Conservation (phyloP, 2,329 filamentous ascomycete species). For the Xylaria sp. region DNA sequence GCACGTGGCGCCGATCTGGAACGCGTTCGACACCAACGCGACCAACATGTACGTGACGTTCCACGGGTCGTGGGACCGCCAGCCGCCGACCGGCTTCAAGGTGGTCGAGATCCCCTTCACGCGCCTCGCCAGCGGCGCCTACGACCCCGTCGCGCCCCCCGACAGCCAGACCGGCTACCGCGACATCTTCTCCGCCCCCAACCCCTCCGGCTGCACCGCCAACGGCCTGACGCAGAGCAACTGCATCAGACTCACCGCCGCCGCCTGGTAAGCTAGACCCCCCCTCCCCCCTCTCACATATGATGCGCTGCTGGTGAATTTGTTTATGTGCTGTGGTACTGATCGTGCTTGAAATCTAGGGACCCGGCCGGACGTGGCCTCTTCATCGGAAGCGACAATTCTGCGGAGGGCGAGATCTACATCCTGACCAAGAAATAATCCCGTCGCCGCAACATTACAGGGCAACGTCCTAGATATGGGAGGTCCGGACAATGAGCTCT, state of each 20-base stretch:
- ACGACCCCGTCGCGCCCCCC: constrained; percentile 42
- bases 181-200: constrained; percentile 43
- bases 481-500: neutral
- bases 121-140: constrained; percentile 31
- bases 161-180: constrained; percentile 40
- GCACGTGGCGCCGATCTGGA: constrained; percentile 66
- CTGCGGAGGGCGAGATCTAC: constrained; percentile 44
- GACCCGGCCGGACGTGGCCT: constrained; percentile 44
- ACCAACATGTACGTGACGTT: constrained; percentile 64
- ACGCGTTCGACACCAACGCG: constrained; percentile 59
- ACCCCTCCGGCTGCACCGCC: constrained; percentile 41
- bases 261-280: constrained; percentile 33
- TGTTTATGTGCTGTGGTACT: too few relatives aligned
- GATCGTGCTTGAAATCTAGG: constrained; percentile 11
- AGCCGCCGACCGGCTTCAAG: constrained; percentile 46
- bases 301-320: too few relatives aligned
- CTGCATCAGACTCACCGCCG: constrained; percentile 44
- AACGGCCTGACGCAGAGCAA: constrained; percentile 45
- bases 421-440: constrained; percentile 34
- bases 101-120: constrained; percentile 46
- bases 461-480: neutral
- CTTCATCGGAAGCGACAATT: constrained; percentile 47
- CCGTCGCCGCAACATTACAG: too few relatives aligned
- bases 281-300: too few relatives aligned
- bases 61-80: constrained; percentile 62